A percentile compares a stretch with the other conserved stretches of the same genome.
Conservation (phyloP, 73 alveolate species). For the Paramecium tetraurelia region DNA sequence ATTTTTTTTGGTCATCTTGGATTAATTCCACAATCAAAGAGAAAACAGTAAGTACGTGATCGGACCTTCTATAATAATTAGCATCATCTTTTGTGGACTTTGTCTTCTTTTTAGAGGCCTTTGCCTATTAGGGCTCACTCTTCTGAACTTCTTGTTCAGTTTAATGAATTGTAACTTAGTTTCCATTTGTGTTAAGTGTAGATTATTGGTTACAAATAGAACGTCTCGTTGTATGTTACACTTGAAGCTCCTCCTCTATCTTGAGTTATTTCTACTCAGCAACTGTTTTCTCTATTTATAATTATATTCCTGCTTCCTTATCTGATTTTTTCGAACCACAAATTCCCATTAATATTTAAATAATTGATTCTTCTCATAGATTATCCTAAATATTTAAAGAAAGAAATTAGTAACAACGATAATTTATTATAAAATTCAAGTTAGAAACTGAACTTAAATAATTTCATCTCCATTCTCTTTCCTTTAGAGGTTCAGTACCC, state of each 20-base stretch:
- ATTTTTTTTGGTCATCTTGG: background rate
- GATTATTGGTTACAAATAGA: background rate
- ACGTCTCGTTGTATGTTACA: background rate
- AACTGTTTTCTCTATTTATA: background rate
- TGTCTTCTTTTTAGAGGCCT: background rate
- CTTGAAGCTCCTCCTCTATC: background rate
- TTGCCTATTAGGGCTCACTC: background rate
- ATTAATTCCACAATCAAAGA: background rate
- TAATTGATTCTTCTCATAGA: background rate
- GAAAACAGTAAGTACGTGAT: background rate
- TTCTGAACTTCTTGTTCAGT: background rate
- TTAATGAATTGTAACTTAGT: background rate
- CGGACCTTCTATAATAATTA: background rate
- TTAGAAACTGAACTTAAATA: background rate
- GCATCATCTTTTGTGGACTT: background rate
- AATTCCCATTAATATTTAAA: background rate
- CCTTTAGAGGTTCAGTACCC: background rate
- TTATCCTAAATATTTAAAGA: background rate
- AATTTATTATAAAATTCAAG: background rate
- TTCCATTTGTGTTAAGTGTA: background rate
- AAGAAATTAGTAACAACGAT: background rate
- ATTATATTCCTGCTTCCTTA: background rate
- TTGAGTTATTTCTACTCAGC: background rate
- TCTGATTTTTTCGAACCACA: background rate
- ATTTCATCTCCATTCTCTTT: background rate